phyloP scores from a whole-genome alignment of 2,329 filamentous ascomycete genomes.

The Kalmusia sp. region DNA sequence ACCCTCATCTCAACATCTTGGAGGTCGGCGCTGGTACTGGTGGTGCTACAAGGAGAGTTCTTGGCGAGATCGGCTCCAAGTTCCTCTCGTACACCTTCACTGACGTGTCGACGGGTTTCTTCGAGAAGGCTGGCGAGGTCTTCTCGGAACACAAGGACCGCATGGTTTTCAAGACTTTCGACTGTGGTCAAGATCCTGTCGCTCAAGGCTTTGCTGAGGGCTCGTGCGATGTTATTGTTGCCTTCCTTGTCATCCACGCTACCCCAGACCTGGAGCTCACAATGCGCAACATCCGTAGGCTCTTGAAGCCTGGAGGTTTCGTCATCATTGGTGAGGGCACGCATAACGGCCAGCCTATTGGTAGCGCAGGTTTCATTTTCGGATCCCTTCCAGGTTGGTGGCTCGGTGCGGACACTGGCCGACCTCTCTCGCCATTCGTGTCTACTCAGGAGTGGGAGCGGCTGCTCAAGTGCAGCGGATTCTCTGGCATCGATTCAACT shows the following conservation, averaged over 20 bases:
- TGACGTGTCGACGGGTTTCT: no score
- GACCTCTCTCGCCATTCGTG: background rate
- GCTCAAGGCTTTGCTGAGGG: background rate
- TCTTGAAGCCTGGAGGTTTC: slow-evolving; percentile 1
- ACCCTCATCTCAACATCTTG: background rate
- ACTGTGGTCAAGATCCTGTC: background rate
- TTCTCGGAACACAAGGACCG: background rate
- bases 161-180: background rate
- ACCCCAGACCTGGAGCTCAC: background rate
- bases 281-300: background rate
- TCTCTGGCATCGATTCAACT: background rate
- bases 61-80: no score
- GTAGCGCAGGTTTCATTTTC: background rate
- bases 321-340: background rate
- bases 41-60: background rate
- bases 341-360: background rate
- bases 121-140: no score
- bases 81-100: no score
- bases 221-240: background rate
- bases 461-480: background rate
- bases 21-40: background rate
- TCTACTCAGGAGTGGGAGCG: background rate
- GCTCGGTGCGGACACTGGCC: background rate
- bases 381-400: slow-evolving; percentile 9
- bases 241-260: background rate